Percentiles rank a stretch among this genome's conserved stretches.
Conservation (phyloP, 306 rosid genomes). For the Lablab purpureus region DNA sequence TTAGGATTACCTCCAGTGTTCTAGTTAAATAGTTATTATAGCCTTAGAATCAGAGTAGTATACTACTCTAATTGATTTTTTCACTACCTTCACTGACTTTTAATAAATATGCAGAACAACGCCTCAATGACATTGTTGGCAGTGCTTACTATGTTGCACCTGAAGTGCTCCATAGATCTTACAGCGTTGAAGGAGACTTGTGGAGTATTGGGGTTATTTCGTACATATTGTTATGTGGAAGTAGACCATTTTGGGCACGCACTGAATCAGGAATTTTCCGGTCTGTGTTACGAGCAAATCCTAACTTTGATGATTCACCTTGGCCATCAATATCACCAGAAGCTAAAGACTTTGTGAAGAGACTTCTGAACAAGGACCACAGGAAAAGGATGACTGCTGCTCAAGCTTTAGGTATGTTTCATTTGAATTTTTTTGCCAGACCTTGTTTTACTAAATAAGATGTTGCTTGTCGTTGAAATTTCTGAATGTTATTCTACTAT, state of each 20-base stretch:
- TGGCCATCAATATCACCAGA: conserved; percentile 94
- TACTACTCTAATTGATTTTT: conserved; percentile 25
- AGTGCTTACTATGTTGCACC: conserved; percentile 99
- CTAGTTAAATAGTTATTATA: conserved; percentile 9
- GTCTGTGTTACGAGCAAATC: conserved; percentile 90
- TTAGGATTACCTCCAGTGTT: conserved; percentile 34
- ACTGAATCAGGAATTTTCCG: conserved; percentile 99
- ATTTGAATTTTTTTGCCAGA: conserved; percentile 40
- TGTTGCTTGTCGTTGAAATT: conserved; percentile 35
- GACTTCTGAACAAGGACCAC: conserved; percentile 95
- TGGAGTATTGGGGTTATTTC: conserved; percentile 99
- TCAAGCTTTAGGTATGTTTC: conserved; percentile 84
- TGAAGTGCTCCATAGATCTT: conserved; percentile 96
- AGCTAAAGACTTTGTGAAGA: conserved; percentile 93
- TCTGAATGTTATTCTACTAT: conserved; percentile 7
- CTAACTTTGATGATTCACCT: conserved; percentile 90
- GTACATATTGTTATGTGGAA: conserved; percentile 89
- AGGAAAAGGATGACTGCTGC: conserved; percentile 97
- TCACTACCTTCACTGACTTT: conserved; percentile 48
- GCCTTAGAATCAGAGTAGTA: conserved; percentile 6
- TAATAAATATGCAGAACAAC: conserved; percentile 71
- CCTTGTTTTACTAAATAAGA: conserved; percentile 17
- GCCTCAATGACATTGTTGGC: conserved; percentile 95
- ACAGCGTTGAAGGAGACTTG: conserved; percentile 86
- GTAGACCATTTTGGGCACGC: conserved; percentile 98